Conservation (phyloP, 129 eudicot species). For the Erigeron canadensis region DNA sequence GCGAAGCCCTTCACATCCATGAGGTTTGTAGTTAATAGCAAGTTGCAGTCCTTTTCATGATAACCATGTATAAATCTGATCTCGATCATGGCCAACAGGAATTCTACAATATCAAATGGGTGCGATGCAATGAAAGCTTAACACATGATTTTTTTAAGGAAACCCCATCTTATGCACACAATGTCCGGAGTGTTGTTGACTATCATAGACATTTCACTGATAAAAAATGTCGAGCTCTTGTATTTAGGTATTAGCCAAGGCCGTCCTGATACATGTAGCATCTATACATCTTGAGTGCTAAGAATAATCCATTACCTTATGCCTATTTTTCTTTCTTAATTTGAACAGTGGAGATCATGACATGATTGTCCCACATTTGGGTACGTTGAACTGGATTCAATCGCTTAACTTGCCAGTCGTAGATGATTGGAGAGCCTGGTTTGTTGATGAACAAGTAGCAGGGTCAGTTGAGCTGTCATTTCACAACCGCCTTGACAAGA, state of each 20-base stretch:
- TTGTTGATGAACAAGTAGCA: conserved; percentile 19
- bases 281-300: too few relatives aligned
- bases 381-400: conserved; percentile 28
- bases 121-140: conserved; percentile 15
- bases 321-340: neutral
- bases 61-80: neutral
- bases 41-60: conserved; percentile 3
- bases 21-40: conserved; percentile 18
- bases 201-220: neutral
- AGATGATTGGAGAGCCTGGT: conserved; percentile 26
- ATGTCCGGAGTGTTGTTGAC: neutral
- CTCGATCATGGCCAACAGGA: conserved; percentile 22
- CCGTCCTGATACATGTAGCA: too few relatives aligned
- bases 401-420: conserved; percentile 14
- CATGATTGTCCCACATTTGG: conserved; percentile 22
- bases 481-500: neutral
- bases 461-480: conserved; percentile 27
- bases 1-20: conserved; percentile 29
- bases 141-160: too few relatives aligned
- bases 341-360: conserved; percentile 39
- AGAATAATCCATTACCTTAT: neutral
- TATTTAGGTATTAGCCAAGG: neutral
- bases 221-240: neutral
- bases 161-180: too few relatives aligned
- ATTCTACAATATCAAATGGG: conserved; percentile 16